phyloP scores from a whole-genome alignment of 2,329 filamentous ascomycete species.

The Exophiala dermatitidis region DNA sequence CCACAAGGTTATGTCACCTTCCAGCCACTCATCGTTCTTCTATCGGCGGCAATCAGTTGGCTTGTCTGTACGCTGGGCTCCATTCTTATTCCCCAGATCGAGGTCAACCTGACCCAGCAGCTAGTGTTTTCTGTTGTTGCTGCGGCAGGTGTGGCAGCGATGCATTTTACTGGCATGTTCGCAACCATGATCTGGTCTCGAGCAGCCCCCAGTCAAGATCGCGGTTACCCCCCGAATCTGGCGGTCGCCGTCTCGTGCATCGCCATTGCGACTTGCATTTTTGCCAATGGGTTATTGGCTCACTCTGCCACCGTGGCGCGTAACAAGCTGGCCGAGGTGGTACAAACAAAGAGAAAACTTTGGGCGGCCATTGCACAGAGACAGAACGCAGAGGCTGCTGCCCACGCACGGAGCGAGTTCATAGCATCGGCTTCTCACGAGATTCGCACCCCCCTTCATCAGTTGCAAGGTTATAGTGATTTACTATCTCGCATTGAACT shows the following conservation, averaged over 20 bases:
- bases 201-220: constrained; percentile 22
- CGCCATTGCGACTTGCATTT: constrained; percentile 32
- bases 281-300: constrained; percentile 32
- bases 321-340: constrained; percentile 33
- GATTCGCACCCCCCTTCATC: constrained; percentile 34
- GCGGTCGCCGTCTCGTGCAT: constrained; percentile 30
- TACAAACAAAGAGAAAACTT: constrained; percentile 30
- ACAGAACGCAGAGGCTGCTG: constrained; percentile 32
- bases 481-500: constrained; percentile 31
- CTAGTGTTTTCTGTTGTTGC: constrained; percentile 31
- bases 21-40: constrained; percentile 26
- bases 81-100: constrained; percentile 32
- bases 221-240: constrained; percentile 31
- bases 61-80: constrained; percentile 30
- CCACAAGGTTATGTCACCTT: constrained; percentile 29
- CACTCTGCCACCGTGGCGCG: constrained; percentile 33
- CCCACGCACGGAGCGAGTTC: constrained; percentile 31
- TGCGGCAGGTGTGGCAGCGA: constrained; percentile 32
- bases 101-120: constrained; percentile 31
- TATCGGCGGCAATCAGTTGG: constrained; percentile 33
- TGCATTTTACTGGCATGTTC: constrained; percentile 34
- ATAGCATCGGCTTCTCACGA: constrained; percentile 35
- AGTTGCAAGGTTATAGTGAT: constrained; percentile 34
- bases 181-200: constrained; percentile 31
- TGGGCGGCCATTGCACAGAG: constrained; percentile 33